Evolutionary conservation across 1,284 basidiomycete species (phyloP), one percentile per base, ranked within the genome.

Genomic region (Trichosporon coremiiforme): DNA sequence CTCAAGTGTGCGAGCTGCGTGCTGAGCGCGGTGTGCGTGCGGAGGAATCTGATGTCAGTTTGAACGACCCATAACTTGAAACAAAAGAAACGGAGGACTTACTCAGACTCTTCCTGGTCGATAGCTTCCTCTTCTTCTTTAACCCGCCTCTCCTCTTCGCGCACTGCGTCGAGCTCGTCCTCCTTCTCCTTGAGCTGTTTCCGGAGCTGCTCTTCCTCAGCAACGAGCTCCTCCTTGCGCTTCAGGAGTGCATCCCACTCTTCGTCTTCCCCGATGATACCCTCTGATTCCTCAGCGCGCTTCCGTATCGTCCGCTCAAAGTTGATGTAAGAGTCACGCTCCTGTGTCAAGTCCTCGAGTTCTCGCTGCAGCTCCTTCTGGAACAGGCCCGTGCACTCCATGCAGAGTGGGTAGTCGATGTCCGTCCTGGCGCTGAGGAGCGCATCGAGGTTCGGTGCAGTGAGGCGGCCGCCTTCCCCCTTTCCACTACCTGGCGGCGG

Each of bases 321-420:
- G 0, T 91, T 91, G 72, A 94, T 89, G 79, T 96, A 96, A 0
- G 94, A 93, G 76, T 98, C 95, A 64, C 94, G 86, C 78, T 98
- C 95, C 78, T 90, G 90, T 82, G 91, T 93, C 2, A 91, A 90
- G 83, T 97, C 92, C 69, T 97, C 93, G 12, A 98, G 87, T 78
- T 95, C 90, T 55, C 88, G 87, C 76, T 91, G 90, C 67, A 98
- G 88, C 36, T 89, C 88, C 4, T 87, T 86, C 62, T 96, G 87
- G 60, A 98, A 84, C 67, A 91, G 88, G 76, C 92, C 90, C 2
- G 95, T 94, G 82, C 97, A 99, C 78, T 97, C 94, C 1, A 91
- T 89, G 80, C 97, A 99, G 9, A 99, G 87, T 2, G 97, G 97
- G 82, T 99, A 96, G 81, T 96, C 93, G 66, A 97, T 88, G 57